Evolutionary conservation across 495 filamentous ascomycete species (phyloP).

Genomic region (Hapsidospora chrysogenum): DNA sequence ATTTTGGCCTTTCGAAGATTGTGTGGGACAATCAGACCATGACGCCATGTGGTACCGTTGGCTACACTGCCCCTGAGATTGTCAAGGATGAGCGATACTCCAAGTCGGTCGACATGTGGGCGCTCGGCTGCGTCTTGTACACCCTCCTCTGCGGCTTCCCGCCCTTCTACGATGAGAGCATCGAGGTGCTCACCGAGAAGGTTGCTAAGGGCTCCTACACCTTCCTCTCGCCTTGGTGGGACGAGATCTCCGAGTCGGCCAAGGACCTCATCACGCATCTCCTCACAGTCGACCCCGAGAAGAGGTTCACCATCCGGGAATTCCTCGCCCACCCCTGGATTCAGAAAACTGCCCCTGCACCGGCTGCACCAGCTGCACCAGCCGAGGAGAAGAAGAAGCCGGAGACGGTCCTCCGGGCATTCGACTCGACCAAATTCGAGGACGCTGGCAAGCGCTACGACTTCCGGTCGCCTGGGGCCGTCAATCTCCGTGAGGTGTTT

Average conservation of each 20-base stretch:
- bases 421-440: conserved; percentile 37
- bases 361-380: too few species aligned
- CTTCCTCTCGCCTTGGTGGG: conserved; percentile 98
- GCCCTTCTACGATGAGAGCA: conserved; percentile 97
- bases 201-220: conserved; percentile 94
- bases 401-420: conserved; percentile 28
- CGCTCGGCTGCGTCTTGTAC: conserved; percentile 89
- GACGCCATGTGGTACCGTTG: conserved; percentile 96
- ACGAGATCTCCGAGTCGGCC: conserved; percentile 90
- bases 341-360: conserved; percentile 35
- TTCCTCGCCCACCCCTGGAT: conserved; percentile 93
- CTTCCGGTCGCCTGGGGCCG: conserved; percentile 88
- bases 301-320: conserved; percentile 74
- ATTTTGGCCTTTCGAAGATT: conserved; percentile 93
- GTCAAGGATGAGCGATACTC: conserved; percentile 98
- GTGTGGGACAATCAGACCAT: conserved; percentile 99
- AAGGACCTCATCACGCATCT: conserved; percentile 91
- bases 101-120: conserved; percentile 99
- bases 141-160: conserved; percentile 94
- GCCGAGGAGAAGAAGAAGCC: conserved; percentile 45
- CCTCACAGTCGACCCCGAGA: conserved; percentile 79
- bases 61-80: conserved; percentile 97
- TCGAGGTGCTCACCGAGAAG: conserved; percentile 93
- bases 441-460: conserved; percentile 57
- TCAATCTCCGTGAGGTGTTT: conserved; percentile 93